A percentile compares a stretch with the other conserved stretches of the same genome.
These are phyloP conservation scores for Magnaporthales sp. DNA, from an alignment of 2,329 filamentous ascomycete genomes.

Conservation along the genomic window DNA sequence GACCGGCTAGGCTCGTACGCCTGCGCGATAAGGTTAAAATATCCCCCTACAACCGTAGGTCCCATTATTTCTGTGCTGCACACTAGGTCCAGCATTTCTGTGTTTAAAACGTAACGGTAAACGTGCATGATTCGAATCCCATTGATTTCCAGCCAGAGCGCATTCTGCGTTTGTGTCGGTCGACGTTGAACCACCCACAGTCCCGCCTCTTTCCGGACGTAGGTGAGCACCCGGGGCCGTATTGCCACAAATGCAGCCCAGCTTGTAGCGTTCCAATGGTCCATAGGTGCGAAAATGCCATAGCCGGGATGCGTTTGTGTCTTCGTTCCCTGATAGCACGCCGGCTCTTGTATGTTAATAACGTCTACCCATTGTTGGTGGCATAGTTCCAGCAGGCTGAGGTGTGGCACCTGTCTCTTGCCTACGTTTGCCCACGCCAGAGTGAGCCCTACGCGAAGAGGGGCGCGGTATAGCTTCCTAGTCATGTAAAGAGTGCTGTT, in stretches of 20 bases:
- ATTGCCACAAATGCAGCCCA: too few species aligned
- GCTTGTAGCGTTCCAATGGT: too few species aligned
- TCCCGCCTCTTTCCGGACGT: too few species aligned
- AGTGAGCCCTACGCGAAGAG: neutral
- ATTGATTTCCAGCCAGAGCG: neutral
- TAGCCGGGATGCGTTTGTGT: too few species aligned
- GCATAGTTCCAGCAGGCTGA: neutral
- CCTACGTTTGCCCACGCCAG: neutral
- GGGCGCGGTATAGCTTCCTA: neutral
- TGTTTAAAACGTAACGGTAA: neutral
- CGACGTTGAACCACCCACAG: neutral
- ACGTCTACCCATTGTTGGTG: neutral
- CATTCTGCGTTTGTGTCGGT: neutral
- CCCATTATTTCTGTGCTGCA: neutral
- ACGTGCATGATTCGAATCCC: neutral
- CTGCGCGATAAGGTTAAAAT: neutral
- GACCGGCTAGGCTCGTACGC: too few species aligned
- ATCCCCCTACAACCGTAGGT: neutral
- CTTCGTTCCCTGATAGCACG: neutral
- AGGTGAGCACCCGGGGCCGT: too few species aligned
- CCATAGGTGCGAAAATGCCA: too few species aligned
- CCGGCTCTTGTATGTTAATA: neutral
- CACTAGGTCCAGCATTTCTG: neutral
- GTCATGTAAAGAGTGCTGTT: neutral
- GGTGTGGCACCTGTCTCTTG: slow-evolving; percentile 1